Percentiles rank a stretch among this genome's conserved stretches.
Evolutionary conservation across 2,329 filamentous ascomycete species (phyloP).

Genomic region (Teratosphaeria gauchensis): DNA sequence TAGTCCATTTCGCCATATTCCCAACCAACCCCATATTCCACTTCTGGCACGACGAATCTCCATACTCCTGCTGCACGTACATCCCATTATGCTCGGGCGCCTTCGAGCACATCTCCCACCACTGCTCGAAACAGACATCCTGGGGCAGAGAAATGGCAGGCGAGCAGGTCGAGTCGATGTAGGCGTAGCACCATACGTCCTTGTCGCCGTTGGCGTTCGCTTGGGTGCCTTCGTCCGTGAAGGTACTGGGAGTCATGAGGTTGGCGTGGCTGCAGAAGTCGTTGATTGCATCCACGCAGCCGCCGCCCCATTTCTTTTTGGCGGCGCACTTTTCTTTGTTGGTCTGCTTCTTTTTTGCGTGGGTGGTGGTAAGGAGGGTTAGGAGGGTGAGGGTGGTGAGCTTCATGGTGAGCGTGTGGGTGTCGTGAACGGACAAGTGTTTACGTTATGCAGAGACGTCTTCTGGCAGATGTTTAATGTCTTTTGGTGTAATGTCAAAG

Average conservation of each 20-base stretch:
- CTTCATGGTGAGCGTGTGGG: background rate
- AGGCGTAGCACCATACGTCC: background rate
- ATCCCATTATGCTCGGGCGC: background rate
- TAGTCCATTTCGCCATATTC: background rate
- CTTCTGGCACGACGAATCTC: conserved; percentile 8
- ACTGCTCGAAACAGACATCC: conserved; percentile 11
- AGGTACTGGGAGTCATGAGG: conserved; percentile 5
- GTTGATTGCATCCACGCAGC: conserved; percentile 5
- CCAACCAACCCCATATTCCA: conserved; percentile 4
- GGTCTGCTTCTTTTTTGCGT: background rate
- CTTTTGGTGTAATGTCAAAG: too few species aligned
- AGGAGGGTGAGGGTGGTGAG: background rate
- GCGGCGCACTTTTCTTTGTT: conserved; percentile 3
- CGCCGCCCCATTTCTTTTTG: conserved; percentile 3
- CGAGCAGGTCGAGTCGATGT: conserved; percentile 4
- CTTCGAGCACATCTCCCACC: conserved; percentile 8
- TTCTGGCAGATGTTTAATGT: too few species aligned
- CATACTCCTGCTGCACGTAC: background rate
- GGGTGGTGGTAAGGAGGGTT: background rate
- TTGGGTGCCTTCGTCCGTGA: conserved; percentile 2
- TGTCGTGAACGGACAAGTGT: background rate
- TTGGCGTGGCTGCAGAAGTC: conserved; percentile 5
- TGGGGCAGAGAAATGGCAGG: conserved; percentile 11
- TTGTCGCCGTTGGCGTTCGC: background rate
- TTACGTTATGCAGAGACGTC: background rate